Percentiles rank a stretch among this genome's conserved stretches.
Conservation (phyloP, 192 early-diverging fungal species). For the Coemansia sp. region DNA sequence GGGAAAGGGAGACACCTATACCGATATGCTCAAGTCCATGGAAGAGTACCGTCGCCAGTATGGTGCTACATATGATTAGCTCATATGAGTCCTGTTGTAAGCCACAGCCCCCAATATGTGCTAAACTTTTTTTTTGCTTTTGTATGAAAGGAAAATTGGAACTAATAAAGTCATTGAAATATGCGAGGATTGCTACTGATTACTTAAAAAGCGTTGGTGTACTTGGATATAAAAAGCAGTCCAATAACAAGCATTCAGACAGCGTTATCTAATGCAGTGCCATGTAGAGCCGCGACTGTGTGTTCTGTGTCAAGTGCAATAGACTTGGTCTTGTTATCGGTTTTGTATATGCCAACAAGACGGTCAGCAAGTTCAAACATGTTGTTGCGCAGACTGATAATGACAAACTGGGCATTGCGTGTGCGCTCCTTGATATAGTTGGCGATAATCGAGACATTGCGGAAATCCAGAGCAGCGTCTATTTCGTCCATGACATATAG, state of each 20-base stretch:
- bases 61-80: constrained; percentile 64
- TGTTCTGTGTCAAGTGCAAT: constrained; percentile 51
- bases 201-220: background rate
- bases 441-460: constrained; percentile 98
- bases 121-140: too few species aligned
- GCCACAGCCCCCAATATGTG: too few species aligned
- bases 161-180: background rate
- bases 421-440: constrained; percentile 99
- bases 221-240: background rate
- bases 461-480: constrained; percentile 97
- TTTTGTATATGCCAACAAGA: constrained; percentile 99
- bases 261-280: constrained; percentile 4
- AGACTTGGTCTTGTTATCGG: constrained; percentile 84
- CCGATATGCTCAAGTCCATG: constrained; percentile 67
- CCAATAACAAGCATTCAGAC: background rate
- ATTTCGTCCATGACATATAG: constrained; percentile 99
- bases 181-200: background rate
- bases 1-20: constrained; percentile 51
- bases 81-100: background rate
- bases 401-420: constrained; percentile 96
- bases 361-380: constrained; percentile 99
- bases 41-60: constrained; percentile 78
- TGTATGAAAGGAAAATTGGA: background rate
- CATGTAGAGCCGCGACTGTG: constrained; percentile 21
- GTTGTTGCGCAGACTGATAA: constrained; percentile 97